Evolutionary conservation across 768 basidiomycete genomes (phyloP).

Genomic region (Boletus coccyginus): DNA sequence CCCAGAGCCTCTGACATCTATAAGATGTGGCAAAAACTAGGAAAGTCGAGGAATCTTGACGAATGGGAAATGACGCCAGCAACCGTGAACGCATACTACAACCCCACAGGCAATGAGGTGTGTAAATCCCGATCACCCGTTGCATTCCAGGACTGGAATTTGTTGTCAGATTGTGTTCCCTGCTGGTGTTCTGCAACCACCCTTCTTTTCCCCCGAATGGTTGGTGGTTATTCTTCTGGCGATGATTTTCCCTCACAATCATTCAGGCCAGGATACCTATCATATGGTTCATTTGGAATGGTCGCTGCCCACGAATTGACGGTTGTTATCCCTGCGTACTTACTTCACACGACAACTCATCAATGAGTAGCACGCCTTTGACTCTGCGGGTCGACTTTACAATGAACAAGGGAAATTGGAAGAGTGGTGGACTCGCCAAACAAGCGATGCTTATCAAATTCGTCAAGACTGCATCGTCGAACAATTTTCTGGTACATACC

Average conservation of each 20-base stretch:
- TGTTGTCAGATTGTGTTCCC: constrained; percentile 80
- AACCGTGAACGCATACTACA: constrained; percentile 86
- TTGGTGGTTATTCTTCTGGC: constrained; percentile 27
- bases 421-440: constrained; percentile 91
- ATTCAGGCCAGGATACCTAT: constrained; percentile 80
- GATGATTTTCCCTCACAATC: constrained; percentile 6
- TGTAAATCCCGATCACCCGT: not conserved
- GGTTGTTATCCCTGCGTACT: constrained; percentile 38
- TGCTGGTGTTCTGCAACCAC: constrained; percentile 90
- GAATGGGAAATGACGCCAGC: constrained; percentile 89
- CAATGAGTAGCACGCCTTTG: constrained; percentile 73
- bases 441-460: constrained; percentile 77
- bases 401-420: constrained; percentile 86
- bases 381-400: constrained; percentile 85
- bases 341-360: not conserved
- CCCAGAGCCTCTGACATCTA: constrained; percentile 55
- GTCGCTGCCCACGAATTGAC: constrained; percentile 92
- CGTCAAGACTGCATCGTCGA: constrained; percentile 87
- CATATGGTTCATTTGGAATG: constrained; percentile 90
- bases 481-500: constrained; percentile 77
- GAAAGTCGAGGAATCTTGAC: constrained; percentile 62
- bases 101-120: constrained; percentile 85
- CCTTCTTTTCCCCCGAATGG: constrained; percentile 86
- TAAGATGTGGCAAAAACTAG: constrained; percentile 75
- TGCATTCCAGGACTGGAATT: not conserved